Conservation (phyloP, 2,329 filamentous ascomycete species). For the Colletotrichum paranaense region DNA sequence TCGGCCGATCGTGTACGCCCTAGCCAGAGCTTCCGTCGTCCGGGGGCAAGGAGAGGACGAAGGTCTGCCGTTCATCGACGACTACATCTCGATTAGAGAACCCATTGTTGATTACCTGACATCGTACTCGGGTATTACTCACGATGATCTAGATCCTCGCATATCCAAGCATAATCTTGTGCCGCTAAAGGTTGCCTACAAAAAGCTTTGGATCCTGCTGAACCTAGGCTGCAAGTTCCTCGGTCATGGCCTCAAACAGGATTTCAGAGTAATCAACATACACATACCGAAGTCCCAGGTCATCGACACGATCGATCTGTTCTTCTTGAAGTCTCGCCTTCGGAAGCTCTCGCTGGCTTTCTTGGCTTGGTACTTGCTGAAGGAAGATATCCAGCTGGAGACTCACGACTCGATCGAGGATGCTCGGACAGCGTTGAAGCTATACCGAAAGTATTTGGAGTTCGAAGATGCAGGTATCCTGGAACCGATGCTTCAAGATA, state of each 20-base stretch:
- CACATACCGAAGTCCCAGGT: constrained; percentile 91
- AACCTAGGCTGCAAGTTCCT: constrained; percentile 95
- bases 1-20: constrained; percentile 86
- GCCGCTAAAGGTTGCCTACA: constrained; percentile 91
- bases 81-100: constrained; percentile 94
- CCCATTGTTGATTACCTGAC: constrained; percentile 96
- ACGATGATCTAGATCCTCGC: constrained; percentile 84
- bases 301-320: constrained; percentile 93
- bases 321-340: constrained; percentile 82
- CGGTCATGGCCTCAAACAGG: constrained; percentile 91
- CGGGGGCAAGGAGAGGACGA: constrained; percentile 82
- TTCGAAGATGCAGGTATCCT: constrained; percentile 88
- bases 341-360: constrained; percentile 94
- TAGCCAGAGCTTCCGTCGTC: constrained; percentile 93
- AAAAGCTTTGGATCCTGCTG: constrained; percentile 96
- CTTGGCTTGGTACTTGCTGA: constrained; percentile 89
- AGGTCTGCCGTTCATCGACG: constrained; percentile 92
- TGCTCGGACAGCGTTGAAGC: constrained; percentile 86
- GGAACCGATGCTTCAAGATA: constrained; percentile 85
- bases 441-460: constrained; percentile 91
- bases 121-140: constrained; percentile 89
- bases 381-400: constrained; percentile 92
- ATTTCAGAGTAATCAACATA: constrained; percentile 98
- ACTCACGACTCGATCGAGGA: constrained; percentile 97
- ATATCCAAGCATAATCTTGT: constrained; percentile 86